phyloP scores from a whole-genome alignment of 345 rosid species.

The Eucalyptus victrix region DNA sequence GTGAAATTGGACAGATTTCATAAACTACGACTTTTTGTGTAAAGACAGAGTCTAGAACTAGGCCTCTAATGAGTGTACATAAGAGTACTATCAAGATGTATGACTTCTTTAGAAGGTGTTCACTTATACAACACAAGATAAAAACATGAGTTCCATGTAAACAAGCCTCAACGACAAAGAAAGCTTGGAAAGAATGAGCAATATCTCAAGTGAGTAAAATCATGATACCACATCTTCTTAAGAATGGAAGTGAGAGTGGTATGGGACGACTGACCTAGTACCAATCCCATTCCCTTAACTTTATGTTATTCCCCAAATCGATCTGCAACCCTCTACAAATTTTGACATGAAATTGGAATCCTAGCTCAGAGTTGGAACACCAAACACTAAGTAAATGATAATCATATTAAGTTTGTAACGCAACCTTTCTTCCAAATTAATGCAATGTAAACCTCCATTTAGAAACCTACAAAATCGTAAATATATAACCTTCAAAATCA shows the following conservation, averaged over 20 bases:
- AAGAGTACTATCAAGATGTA: not conserved
- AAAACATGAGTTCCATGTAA: not conserved
- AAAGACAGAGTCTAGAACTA: not conserved
- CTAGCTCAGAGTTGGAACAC: not conserved
- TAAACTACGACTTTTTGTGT: not conserved
- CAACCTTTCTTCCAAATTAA: not conserved
- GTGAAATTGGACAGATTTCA: not conserved
- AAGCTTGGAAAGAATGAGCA: not conserved
- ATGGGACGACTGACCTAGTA: not conserved
- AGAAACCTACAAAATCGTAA: not conserved
- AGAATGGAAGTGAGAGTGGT: not conserved
- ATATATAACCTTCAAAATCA: not conserved
- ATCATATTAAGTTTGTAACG: not conserved
- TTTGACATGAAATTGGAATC: not conserved
- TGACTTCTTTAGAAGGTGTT: not conserved
- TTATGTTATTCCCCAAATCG: not conserved
- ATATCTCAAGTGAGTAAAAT: not conserved
- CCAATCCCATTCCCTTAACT: not conserved
- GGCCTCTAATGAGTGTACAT: not conserved
- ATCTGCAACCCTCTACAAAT: not conserved
- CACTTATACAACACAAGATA: not conserved
- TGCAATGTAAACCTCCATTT: rapidly evolving
- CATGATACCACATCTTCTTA: not conserved
- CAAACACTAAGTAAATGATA: not conserved
- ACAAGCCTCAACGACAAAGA: not conserved